phyloP scores from a whole-genome alignment of 2,329 filamentous ascomycete genomes.

The Trichoderma semiorbis region DNA sequence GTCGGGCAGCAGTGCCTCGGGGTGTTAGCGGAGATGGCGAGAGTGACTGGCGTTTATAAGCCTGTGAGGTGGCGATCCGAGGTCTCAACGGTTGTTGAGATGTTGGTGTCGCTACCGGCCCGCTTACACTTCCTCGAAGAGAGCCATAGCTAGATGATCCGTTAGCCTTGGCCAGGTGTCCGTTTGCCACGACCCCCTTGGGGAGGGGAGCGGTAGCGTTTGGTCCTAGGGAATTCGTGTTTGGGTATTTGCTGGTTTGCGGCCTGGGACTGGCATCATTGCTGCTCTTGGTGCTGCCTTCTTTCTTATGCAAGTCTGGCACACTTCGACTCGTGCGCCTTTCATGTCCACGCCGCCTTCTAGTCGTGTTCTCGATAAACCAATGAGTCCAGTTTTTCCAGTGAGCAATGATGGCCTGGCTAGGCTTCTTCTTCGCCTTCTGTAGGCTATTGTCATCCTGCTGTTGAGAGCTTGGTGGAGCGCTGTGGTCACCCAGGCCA shows the following conservation, averaged over 20 bases:
- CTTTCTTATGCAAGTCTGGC: slow-evolving; percentile 54
- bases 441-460: slow-evolving; percentile 34
- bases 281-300: slow-evolving; percentile 41
- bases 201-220: slow-evolving; percentile 45
- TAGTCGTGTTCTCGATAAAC: slow-evolving; percentile 58
- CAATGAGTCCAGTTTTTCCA: slow-evolving; percentile 65
- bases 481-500: slow-evolving; percentile 30
- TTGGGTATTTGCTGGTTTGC: slow-evolving; percentile 56
- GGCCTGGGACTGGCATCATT: slow-evolving; percentile 57
- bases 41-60: slow-evolving; percentile 72
- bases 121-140: slow-evolving; percentile 24
- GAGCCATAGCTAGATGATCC: slow-evolving; percentile 21
- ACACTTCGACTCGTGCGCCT: slow-evolving; percentile 56
- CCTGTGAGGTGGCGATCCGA: slow-evolving; percentile 33
- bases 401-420: slow-evolving; percentile 56
- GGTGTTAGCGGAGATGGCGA: slow-evolving; percentile 88
- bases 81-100: slow-evolving; percentile 28
- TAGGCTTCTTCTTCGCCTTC: slow-evolving; percentile 55
- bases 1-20: slow-evolving; percentile 71
- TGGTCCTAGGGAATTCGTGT: slow-evolving; percentile 34
- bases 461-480: slow-evolving; percentile 24
- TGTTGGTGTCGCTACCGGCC: slow-evolving; percentile 27
- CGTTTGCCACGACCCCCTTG: slow-evolving; percentile 51
- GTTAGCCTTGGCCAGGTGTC: slow-evolving; percentile 37
- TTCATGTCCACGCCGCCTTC: slow-evolving; percentile 47